phyloP scores from a whole-genome alignment of 345 rosid genomes.

The Linum tenue region DNA sequence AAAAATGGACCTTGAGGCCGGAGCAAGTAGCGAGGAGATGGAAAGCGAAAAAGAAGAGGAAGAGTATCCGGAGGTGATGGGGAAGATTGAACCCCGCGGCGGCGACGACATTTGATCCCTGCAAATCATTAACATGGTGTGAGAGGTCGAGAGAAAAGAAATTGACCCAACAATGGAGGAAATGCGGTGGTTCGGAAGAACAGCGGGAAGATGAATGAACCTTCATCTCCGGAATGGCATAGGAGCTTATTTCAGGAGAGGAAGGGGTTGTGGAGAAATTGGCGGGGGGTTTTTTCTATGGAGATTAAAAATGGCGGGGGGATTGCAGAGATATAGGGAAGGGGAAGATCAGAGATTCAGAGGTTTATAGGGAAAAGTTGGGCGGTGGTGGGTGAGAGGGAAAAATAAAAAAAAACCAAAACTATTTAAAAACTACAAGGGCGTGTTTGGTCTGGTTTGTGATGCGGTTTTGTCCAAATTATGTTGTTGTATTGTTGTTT shows the following conservation, averaged over 20 bases:
- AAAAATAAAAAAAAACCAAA: too few relatives aligned
- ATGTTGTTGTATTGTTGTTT: too few relatives aligned
- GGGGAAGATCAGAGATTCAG: not conserved
- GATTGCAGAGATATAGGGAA: not conserved
- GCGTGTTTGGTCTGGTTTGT: too few relatives aligned
- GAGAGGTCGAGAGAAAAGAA: not conserved
- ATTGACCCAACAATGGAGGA: not conserved
- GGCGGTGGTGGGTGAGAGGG: too few relatives aligned
- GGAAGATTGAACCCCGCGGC: not conserved
- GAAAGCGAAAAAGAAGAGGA: conserved; percentile 10
- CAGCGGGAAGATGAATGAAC: not conserved
- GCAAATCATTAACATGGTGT: not conserved
- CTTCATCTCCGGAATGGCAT: not conserved
- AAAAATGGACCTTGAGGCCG: conserved; percentile 19
- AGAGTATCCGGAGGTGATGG: not conserved
- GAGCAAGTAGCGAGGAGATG: conserved; percentile 16
- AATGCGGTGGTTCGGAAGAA: not conserved
- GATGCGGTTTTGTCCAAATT: too few relatives aligned
- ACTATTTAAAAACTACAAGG: too few relatives aligned
- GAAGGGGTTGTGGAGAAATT: not conserved
- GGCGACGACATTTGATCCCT: conserved; percentile 14
- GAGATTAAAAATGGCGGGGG: not conserved
- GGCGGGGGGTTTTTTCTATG: not conserved
- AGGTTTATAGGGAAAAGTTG: too few relatives aligned
- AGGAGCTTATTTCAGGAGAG: not conserved